Evolutionary conservation across 2,329 filamentous ascomycete species (phyloP).

Genomic region (Microcera coccophila): DNA sequence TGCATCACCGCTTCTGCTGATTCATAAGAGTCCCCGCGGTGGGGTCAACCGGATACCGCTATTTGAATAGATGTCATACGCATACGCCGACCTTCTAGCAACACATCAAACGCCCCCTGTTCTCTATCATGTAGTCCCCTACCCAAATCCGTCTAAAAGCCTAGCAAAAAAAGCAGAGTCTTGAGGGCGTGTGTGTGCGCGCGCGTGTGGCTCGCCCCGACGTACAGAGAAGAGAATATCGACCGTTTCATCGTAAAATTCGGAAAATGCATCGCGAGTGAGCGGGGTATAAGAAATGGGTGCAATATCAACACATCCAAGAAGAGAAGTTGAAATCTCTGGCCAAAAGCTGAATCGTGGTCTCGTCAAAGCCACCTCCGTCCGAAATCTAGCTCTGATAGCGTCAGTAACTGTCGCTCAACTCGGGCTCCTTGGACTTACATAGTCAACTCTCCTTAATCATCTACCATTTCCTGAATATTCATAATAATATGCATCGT

Average conservation of each 20-base stretch:
- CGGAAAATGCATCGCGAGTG: constrained; percentile 13
- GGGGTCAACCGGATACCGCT: too few relatives aligned
- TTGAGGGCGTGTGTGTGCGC: too few relatives aligned
- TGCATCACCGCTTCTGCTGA: too few relatives aligned
- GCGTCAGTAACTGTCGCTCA: background rate
- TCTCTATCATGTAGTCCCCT: background rate
- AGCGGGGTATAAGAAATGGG: constrained; percentile 21
- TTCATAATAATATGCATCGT: constrained; percentile 31
- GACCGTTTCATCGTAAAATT: background rate
- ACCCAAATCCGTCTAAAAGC: background rate
- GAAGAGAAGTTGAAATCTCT: background rate
- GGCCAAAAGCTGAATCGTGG: too few relatives aligned
- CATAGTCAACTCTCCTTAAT: background rate
- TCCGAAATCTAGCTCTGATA: background rate
- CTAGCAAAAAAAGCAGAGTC: background rate
- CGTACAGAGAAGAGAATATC: background rate
- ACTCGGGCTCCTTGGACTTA: background rate
- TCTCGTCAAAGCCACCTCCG: too few relatives aligned
- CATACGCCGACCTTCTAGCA: background rate
- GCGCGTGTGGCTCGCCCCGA: background rate
- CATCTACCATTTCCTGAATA: constrained; percentile 11
- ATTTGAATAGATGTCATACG: too few relatives aligned
- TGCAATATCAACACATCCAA: constrained; percentile 13
- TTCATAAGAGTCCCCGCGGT: too few relatives aligned
- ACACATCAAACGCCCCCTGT: background rate